phyloP scores from a whole-genome alignment of 441 rosid genomes.

The Manihot esculenta region DNA sequence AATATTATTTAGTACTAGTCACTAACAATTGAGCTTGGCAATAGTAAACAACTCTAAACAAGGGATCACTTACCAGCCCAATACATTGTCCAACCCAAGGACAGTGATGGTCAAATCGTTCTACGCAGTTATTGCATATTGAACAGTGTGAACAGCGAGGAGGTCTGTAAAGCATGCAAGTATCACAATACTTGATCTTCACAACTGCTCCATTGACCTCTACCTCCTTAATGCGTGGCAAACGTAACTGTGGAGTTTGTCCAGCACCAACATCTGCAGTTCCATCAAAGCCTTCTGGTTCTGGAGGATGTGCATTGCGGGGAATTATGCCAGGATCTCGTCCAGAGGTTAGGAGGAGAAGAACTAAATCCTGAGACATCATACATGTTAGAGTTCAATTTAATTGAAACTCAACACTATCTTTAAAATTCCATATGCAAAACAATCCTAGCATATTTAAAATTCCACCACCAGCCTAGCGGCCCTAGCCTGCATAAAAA shows the following conservation, averaged over 20 bases:
- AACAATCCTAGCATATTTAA: neutral
- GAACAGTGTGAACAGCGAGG: constrained; percentile 99
- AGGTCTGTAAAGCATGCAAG: constrained; percentile 96
- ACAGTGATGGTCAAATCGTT: constrained; percentile 96
- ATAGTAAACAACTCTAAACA: neutral
- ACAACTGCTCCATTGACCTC: constrained; percentile 70
- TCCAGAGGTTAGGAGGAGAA: constrained; percentile 89
- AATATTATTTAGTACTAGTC: neutral
- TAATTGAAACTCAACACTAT: neutral
- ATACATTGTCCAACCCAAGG: constrained; percentile 99
- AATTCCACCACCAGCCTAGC: constrained; percentile 2
- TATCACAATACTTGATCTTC: constrained; percentile 90
- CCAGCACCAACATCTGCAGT: constrained; percentile 52
- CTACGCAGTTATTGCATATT: constrained; percentile 94
- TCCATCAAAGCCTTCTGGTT: constrained; percentile 70
- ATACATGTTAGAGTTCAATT: constrained; percentile 12
- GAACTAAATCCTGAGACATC: constrained; percentile 62
- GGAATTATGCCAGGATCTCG: constrained; percentile 97
- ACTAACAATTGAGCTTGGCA: neutral
- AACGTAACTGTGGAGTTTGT: constrained; percentile 67
- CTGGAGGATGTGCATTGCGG: constrained; percentile 88
- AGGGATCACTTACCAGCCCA: constrained; percentile 64
- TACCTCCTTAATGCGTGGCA: constrained; percentile 86
- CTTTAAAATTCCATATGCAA: constrained; percentile 4
- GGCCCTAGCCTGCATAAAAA: no score